A percentile compares a stretch with the other conserved stretches of the same genome.
These are phyloP conservation scores for Syncephalastrum sp. DNA, from an alignment of 371 early-diverging fungal species.

Conservation along the genomic window DNA sequence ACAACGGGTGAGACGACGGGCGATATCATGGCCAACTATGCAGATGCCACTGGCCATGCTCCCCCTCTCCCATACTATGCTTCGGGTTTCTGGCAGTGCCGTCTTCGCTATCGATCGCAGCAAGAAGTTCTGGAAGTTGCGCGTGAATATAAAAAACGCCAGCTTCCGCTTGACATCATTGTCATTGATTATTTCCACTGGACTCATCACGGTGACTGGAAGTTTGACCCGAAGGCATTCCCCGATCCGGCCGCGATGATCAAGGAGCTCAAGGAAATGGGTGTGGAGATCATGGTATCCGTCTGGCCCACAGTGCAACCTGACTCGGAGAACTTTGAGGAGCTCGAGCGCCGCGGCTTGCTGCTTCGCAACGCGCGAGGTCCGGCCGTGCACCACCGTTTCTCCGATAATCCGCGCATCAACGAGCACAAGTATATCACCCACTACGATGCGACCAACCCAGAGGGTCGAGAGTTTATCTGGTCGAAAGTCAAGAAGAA, in stretches of 20 bases:
- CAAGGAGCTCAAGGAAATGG: slow-evolving; percentile 12
- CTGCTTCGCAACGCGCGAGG: slow-evolving; percentile 15
- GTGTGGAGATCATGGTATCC: slow-evolving; percentile 14
- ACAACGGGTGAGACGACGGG: slow-evolving; percentile 12
- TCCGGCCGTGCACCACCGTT: slow-evolving; percentile 15
- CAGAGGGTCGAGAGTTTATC: slow-evolving; percentile 17
- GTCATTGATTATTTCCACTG: slow-evolving; percentile 20
- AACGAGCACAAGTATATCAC: slow-evolving; percentile 14
- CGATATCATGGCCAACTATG: slow-evolving; percentile 19
- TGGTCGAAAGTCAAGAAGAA: slow-evolving; percentile 19
- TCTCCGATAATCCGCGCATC: slow-evolving; percentile 12
- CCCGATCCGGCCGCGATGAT: slow-evolving; percentile 14
- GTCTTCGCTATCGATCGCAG: slow-evolving; percentile 15
- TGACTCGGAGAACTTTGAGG: slow-evolving; percentile 18
- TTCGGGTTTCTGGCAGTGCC: slow-evolving; percentile 21
- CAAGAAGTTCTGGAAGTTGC: slow-evolving; percentile 15
- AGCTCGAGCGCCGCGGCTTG: slow-evolving; percentile 12
- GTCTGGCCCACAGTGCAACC: slow-evolving; percentile 15
- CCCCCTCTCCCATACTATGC: slow-evolving; percentile 20
- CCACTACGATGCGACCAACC: slow-evolving; percentile 19
- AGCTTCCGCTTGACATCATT: slow-evolving; percentile 13
- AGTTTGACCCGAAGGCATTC: slow-evolving; percentile 11
- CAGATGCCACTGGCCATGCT: slow-evolving; percentile 18
- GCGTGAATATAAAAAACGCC: slow-evolving; percentile 15
- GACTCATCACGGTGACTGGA: slow-evolving; percentile 16